Base-by-base conservation (phyloP, 192 early-diverging fungal genomes). In the Umbelopsis vinacea region DNA sequence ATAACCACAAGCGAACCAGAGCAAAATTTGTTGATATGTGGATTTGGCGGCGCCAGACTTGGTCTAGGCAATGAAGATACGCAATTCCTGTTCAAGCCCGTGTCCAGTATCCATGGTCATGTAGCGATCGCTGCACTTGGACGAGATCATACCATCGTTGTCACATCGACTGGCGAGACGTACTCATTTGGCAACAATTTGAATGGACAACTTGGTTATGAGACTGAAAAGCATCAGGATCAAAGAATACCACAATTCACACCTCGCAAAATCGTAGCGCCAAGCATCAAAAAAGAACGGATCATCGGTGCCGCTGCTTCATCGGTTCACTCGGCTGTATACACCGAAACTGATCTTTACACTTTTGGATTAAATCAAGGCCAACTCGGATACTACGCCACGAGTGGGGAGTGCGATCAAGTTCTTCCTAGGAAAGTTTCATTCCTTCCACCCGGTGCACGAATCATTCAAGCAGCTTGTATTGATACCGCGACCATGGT, bases 321-420 rank as follows among this genome's bases (percentile, higher is more conserved):
- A 0, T 85, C 81, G 66, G 86, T 88, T 70, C 93, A 94, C 70
- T 82, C 92, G 0, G 87, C 81, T 12, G 86, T 86, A 0, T 87
- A 89, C 67, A 88, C 89, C n/a, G 70, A 79, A 22, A 79, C 75
- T 72, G 90, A 75, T 33, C 76, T 76, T 22, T 94, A 68, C 83
- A 91, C 84, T 55, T 90, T 74, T 90, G 93, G 93, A 4, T 75
- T 84, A 33, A 92, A 91, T 71, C 84, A 86, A 66, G 93, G 93
- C 6, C 92, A 94, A 74, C 73, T 95, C 17, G 76, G 78, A 0
- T 76, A 80, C 38, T 21, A 68, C 22, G 66, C 53, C 17, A 43
- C 67, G 9, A 68, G 66, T 45, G 70, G 76, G 38, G 82, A 86
- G 12, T 73, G 71, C 40, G 68, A 85, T 22, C 90, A 92, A 60